These are phyloP conservation scores for Tulasnella sp. DNA, from an alignment of 768 basidiomycete species.

Conservation along the genomic window DNA sequence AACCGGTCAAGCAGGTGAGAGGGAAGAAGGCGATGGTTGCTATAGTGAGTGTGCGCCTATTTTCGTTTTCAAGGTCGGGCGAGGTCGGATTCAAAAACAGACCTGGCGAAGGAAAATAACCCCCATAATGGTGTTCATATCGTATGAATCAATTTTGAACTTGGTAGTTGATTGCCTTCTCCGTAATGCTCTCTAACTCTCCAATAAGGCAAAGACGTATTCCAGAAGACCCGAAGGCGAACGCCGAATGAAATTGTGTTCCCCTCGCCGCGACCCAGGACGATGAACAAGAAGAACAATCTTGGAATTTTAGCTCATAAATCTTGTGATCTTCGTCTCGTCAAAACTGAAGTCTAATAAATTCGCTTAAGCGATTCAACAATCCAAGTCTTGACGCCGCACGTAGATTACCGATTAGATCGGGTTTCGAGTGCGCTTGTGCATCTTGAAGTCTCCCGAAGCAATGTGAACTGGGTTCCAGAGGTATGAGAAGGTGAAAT, in stretches of 20 bases:
- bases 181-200: slow-evolving; percentile 66
- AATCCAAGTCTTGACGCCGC: slow-evolving; percentile 64
- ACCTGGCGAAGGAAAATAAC: slow-evolving; percentile 29
- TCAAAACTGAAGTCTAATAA: slow-evolving; percentile 34
- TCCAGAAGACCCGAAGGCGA: slow-evolving; percentile 62
- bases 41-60: slow-evolving; percentile 1
- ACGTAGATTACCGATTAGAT: slow-evolving; percentile 68
- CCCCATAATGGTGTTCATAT: slow-evolving; percentile 72
- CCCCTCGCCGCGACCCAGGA: not conserved
- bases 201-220: slow-evolving; percentile 61
- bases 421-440: slow-evolving; percentile 69
- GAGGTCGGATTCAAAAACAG: too few relatives aligned
- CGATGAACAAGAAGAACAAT: too few relatives aligned
- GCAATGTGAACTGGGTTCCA: slow-evolving; percentile 61
- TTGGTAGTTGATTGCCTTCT: slow-evolving; percentile 70
- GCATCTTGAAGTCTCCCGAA: slow-evolving; percentile 66
- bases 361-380: slow-evolving; percentile 56
- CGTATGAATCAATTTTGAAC: slow-evolving; percentile 72
- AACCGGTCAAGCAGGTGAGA: slow-evolving; percentile 63
- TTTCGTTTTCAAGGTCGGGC: not conserved
- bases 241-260: too few relatives aligned
- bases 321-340: slow-evolving; percentile 50
- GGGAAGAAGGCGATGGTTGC: slow-evolving; percentile 56
- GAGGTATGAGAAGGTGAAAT: too few relatives aligned
- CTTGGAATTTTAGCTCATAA: too few relatives aligned